These are phyloP conservation scores for Fraxinus dipetala DNA, from an alignment of 305 asterid species.

Conservation along the genomic window DNA sequence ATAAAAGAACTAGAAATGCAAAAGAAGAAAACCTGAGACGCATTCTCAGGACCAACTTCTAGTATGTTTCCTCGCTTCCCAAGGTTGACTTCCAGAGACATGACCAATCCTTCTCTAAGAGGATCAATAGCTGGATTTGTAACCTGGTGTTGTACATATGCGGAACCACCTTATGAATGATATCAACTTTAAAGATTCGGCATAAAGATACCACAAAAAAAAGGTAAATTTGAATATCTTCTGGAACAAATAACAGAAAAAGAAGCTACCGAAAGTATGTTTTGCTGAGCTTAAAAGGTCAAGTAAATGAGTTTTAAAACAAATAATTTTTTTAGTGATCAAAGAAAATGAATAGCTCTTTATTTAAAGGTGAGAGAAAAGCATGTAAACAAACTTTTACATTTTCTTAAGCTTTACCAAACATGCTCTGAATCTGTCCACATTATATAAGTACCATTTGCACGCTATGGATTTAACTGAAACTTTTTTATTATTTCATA, in stretches of 20 bases:
- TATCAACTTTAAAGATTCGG: slow-evolving; percentile 20
- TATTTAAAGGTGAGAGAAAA: neutral
- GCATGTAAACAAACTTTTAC: neutral
- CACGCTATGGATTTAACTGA: neutral
- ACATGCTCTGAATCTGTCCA: neutral
- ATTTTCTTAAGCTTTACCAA: neutral
- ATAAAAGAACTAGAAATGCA: neutral
- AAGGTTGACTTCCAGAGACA: slow-evolving; percentile 97
- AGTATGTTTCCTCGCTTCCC: slow-evolving; percentile 91
- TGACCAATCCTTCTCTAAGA: slow-evolving; percentile 94
- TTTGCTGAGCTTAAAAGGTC: neutral
- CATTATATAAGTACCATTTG: neutral
- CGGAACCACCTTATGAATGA: neutral
- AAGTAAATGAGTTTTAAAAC: neutral
- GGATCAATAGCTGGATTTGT: slow-evolving; percentile 99
- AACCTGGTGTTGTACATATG: slow-evolving; percentile 52
- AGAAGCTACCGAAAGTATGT: neutral
- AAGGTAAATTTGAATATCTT: neutral
- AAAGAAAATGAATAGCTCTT: neutral
- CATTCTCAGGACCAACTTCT: slow-evolving; percentile 94
- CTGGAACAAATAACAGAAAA: slow-evolving; percentile 3
- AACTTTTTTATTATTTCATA: neutral
- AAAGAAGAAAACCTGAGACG: slow-evolving; percentile 68
- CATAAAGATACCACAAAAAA: neutral
- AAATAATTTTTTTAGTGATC: neutral